Evolutionary conservation across 2,329 filamentous ascomycete species (phyloP), one percentile per base, ranked within the genome.

Genomic region (Nothophoma quercina): DNA sequence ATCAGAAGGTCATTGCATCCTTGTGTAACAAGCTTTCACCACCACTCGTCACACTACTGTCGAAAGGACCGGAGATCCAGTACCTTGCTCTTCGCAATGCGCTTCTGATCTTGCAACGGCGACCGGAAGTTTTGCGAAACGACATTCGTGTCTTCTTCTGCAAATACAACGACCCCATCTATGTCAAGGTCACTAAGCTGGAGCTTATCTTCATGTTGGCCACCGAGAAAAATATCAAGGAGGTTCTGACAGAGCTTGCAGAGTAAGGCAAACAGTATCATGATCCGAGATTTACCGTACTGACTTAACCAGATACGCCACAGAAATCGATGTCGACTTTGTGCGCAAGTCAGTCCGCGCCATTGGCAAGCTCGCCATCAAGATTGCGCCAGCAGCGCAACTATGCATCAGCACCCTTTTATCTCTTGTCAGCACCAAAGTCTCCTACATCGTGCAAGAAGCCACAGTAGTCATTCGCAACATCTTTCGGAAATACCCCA

Each of bases 141-240:
- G 95, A 99, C 74, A 98, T 99, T 58, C 87, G 95, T 38, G 95
- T 99, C 25, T 99, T 99, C 78, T 99, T 99, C 78, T 99, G 95
- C 86, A 99, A 99, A 81, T 99, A 99, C 78, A 99, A 99, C 74
- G 95, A 99, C 70, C 95, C 95, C 0, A 99, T 99, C 60, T 99
- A 98, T 73, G 95, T 99, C 78, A 99, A 99, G 76, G 95, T 99
- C 43, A 99, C 95, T 13, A 99, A 99, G 77, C 83, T 99, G 41
- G 95, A 99, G 77, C 84, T 99, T 64, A 98, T 99, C 62, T 99
- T 99, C 76, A 99, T 98, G 95, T 84, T 99, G 55, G 95, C 95
- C 7, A 96, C 86, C 26, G 92, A 97, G 75, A 89, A 88, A 67
- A 99, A 99, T 72, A 99, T 99, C 64, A 88, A 91, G 40, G 91